Evolutionary conservation across 345 rosid genomes (phyloP), one percentile per base, ranked within the genome.

Genomic region (Pistacia integerrima): DNA sequence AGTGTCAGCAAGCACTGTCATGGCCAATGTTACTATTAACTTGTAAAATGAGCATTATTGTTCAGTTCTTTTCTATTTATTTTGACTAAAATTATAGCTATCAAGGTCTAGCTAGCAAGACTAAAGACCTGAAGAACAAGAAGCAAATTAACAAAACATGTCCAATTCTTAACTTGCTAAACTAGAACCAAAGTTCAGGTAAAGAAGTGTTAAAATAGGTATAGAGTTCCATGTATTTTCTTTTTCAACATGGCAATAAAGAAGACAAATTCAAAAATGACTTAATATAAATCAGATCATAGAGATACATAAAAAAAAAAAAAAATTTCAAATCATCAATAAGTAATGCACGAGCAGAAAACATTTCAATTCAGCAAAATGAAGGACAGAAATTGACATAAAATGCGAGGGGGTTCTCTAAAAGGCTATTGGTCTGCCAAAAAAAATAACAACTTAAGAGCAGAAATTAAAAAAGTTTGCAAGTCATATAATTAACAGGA

Each of bases 201-300:
- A 10, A 20, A 59, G 0, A 59, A 28, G 38, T 30, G 38, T 60
- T 11, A 28, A 22, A 30, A 61, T 13, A 10, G 46, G 46, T 41
- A 7, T 7, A 41, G 8, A 61, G 10, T 61, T 61, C 36, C 65
- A 61, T 36, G 7, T 30, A 16, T 12, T 30, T 61, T 14, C 41
- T 5, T 61, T 25, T 25, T 44, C 33, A 48, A 16, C 41, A 25
- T 2, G 48, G 13, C 20, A 13, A 57, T 74, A 4, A 54, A 54
- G 5, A 54, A 54, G 57, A n/a, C 18, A 54, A 54, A 12, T 16
- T 54, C 57, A 54, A 1, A 16, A 14, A 13, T 54, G 16, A 44
- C 54, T 44, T 41, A 16, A 66, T 44, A 28, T 44, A n/a, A 33
- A 18, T 60, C 74, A 63, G 36, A 69, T 49, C 44, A 82, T 36